Conservation (phyloP, 257 asterid species). For the Petunia secreta region DNA sequence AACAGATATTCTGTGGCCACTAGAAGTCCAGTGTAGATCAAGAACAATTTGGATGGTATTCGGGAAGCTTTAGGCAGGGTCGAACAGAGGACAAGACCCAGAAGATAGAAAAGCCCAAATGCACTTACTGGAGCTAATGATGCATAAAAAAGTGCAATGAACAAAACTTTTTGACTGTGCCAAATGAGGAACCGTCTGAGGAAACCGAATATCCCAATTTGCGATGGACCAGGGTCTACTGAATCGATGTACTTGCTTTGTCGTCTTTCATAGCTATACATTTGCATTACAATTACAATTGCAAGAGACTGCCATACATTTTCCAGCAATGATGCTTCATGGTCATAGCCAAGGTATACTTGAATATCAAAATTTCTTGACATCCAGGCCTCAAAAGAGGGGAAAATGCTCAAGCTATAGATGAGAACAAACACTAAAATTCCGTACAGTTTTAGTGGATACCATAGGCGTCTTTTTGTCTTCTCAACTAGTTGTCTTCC, state of each 20-base stretch:
- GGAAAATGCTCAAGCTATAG: slow-evolving; percentile 75
- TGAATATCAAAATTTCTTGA: slow-evolving; percentile 67
- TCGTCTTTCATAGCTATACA: slow-evolving; percentile 97
- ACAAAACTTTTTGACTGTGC: slow-evolving; percentile 92
- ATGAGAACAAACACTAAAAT: slow-evolving; percentile 71
- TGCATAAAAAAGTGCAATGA: slow-evolving; percentile 77
- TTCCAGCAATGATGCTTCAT: slow-evolving; percentile 64
- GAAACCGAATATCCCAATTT: slow-evolving; percentile 82
- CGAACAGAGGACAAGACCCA: slow-evolving; percentile 77
- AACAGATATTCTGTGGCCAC: slow-evolving; percentile 80
- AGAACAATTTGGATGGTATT: slow-evolving; percentile 82
- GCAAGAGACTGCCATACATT: slow-evolving; percentile 95
- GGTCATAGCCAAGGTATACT: slow-evolving; percentile 70
- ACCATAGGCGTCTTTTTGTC: slow-evolving; percentile 91
- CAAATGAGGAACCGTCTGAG: slow-evolving; percentile 77
- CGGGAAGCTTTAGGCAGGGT: slow-evolving; percentile 79
- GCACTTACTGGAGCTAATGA: slow-evolving; percentile 90
- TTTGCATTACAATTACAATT: slow-evolving; percentile 92
- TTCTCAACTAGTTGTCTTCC: slow-evolving; percentile 93
- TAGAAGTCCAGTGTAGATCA: slow-evolving; percentile 78
- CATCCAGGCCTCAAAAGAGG: slow-evolving; percentile 82
- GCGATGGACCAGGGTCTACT: slow-evolving; percentile 58
- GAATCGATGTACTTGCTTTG: slow-evolving; percentile 71
- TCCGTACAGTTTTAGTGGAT: slow-evolving; percentile 88
- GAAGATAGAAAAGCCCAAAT: slow-evolving; percentile 80